Evolutionary conservation across 2,329 filamentous ascomycete species (phyloP), one percentile per base, ranked within the genome.

Genomic region (Knufia fluminis): DNA sequence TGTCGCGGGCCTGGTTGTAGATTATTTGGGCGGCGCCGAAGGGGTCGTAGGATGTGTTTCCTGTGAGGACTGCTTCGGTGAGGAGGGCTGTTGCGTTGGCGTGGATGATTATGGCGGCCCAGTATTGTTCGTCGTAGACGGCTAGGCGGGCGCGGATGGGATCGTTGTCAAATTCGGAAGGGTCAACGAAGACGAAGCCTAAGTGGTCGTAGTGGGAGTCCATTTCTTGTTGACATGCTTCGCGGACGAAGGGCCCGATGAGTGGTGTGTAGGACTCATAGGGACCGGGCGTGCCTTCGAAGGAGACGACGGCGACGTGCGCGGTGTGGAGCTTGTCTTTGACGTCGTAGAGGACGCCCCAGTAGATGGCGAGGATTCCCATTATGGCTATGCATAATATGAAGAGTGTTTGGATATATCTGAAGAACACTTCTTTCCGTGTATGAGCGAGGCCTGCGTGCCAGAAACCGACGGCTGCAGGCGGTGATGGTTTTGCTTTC

Each of bases 71-170:
- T 0, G 80, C 79, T 16, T 71, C 64, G 46, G 74, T 74, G 0
- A 84, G 68, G 17, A 82, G 66, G 0, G 71, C 64, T 0, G 79
- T 82, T 0, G 81, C 79, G 55, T 83, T 82, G 1, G 78, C 61
- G 52, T 82, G 79, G 55, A 84, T 68, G 49, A 83, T 71, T 41
- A 84, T 71, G 0, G 80, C 80, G 0, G 76, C 79, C 70, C 76
- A 83, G 8, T 72, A 71, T 24, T 79, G 65, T 55, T 73, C 75
- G 48, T 82, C 68, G 60, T 80, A 83, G 1, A 84, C 69, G 2
- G 71, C 74, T 57, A 77, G 72, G 3, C 78, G 72, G 1, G 83
- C 79, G 14, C 68, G 66, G 28, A 74, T 65, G 0, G 77, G 75
- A 49, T 82, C 76, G 57, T 77, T 70, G 55, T 73, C 62, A 64